phyloP scores from a whole-genome alignment of 2,329 filamentous ascomycete genomes.

The Raffaelea albimanens region DNA sequence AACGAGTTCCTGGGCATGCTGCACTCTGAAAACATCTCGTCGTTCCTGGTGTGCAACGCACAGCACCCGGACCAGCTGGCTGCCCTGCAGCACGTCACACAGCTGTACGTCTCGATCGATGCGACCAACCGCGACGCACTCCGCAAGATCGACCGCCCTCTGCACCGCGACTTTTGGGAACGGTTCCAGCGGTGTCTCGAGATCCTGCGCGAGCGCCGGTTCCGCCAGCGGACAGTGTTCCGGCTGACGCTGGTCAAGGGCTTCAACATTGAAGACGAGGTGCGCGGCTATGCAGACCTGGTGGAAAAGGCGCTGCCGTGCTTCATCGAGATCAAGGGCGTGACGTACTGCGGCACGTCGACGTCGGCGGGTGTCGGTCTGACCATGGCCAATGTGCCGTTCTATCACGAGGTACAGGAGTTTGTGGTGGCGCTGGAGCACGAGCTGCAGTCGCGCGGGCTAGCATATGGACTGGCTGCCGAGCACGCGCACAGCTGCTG shows the following conservation, averaged over 20 bases:
- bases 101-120: constrained; percentile 94
- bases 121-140: constrained; percentile 84
- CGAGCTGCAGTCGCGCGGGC: constrained; percentile 58
- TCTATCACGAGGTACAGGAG: constrained; percentile 79
- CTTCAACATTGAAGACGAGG: constrained; percentile 95
- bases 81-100: constrained; percentile 74
- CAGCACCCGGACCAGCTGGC: constrained; percentile 90
- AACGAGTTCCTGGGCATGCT: constrained; percentile 82
- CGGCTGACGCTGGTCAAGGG: constrained; percentile 92
- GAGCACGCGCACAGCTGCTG: constrained; percentile 96
- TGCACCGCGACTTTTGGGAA: constrained; percentile 97
- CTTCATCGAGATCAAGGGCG: constrained; percentile 93
- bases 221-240: constrained; percentile 86
- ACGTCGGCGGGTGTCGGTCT: constrained; percentile 76
- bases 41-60: constrained; percentile 93
- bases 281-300: constrained; percentile 78
- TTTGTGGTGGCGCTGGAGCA: constrained; percentile 70
- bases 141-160: constrained; percentile 78
- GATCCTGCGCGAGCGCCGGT: constrained; percentile 74
- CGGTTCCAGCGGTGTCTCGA: constrained; percentile 85
- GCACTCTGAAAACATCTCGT: constrained; percentile 78
- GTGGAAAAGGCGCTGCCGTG: constrained; percentile 80
- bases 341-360: constrained; percentile 90
- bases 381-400: constrained; percentile 96
- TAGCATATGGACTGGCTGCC: constrained; percentile 83